Conservation (phyloP, 1,139 yeast genomes). For the Wickerhamomyces sp. region DNA sequence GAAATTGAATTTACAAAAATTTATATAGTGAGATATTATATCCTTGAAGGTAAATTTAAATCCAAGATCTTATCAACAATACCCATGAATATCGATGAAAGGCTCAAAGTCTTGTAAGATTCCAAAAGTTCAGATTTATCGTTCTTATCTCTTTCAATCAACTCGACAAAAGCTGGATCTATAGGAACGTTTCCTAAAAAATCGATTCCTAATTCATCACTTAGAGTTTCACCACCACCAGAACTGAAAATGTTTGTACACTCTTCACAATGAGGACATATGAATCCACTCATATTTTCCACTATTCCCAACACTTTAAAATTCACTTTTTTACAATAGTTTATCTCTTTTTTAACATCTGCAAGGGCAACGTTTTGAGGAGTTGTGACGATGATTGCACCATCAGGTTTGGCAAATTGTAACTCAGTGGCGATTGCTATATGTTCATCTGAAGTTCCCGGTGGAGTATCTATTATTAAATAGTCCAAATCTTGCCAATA, state of each 20-base stretch:
- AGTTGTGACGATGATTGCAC: conserved; percentile 92
- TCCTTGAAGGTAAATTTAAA: conserved; percentile 24
- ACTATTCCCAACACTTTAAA: conserved; percentile 79
- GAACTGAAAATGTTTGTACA: conserved; percentile 86
- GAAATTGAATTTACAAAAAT: no score
- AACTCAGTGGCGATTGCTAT: conserved; percentile 93
- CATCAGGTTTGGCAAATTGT: conserved; percentile 73
- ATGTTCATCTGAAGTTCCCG: conserved; percentile 98
- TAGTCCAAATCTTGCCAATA: conserved; percentile 76
- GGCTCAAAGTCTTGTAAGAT: conserved; percentile 6
- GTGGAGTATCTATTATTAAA: conserved; percentile 92
- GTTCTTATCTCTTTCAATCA: conserved; percentile 51
- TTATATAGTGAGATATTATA: no score
- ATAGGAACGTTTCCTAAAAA: conserved; percentile 88
- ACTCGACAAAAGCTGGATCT: conserved; percentile 84
- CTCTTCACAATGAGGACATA: conserved; percentile 91
- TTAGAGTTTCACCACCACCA: conserved; percentile 84
- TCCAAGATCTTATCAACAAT: conserved; percentile 44
- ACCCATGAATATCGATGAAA: conserved; percentile 35
- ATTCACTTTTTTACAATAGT: conserved; percentile 83
- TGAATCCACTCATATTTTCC: conserved; percentile 96
- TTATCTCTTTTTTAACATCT: conserved; percentile 91
- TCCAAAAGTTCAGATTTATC: conserved; percentile 1
- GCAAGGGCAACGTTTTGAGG: conserved; percentile 92
- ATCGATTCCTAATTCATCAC: conserved; percentile 54